Evolutionary conservation across 2,329 filamentous ascomycete species (phyloP).

Genomic region (Colletotrichum acutatum): DNA sequence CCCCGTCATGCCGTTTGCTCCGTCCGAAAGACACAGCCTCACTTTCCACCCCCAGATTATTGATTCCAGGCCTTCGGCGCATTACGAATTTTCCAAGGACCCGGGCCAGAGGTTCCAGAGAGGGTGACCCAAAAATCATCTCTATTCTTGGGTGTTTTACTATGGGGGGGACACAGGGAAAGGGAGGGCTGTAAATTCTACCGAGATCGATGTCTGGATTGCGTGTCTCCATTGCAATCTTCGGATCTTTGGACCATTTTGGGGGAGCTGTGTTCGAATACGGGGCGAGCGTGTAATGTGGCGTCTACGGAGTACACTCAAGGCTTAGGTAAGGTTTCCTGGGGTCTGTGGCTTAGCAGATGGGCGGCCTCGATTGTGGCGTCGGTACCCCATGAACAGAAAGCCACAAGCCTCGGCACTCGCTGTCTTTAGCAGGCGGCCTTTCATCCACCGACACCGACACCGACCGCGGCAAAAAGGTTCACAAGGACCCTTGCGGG

Average conservation of each 20-base stretch:
- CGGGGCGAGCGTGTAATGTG: background rate
- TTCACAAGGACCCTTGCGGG: too few species aligned
- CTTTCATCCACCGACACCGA: too few species aligned
- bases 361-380: background rate
- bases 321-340: background rate
- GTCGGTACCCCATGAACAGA: background rate
- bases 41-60: background rate
- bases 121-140: background rate
- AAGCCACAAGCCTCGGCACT: background rate
- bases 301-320: background rate
- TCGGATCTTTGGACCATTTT: background rate
- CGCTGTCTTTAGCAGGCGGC: too few species aligned
- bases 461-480: too few species aligned
- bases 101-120: background rate
- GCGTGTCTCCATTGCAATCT: background rate
- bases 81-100: background rate
- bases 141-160: background rate
- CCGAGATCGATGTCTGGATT: background rate
- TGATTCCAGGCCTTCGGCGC: background rate
- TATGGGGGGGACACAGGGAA: background rate
- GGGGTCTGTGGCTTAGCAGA: background rate
- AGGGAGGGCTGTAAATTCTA: background rate
- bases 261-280: background rate
- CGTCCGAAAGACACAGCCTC: slow-evolving; percentile 13
- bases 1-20: slow-evolving; percentile 8